Percentiles rank a stretch among this genome's conserved stretches.
Conservation (phyloP, 495 filamentous ascomycete species). For the Penicillium cataractarum region DNA sequence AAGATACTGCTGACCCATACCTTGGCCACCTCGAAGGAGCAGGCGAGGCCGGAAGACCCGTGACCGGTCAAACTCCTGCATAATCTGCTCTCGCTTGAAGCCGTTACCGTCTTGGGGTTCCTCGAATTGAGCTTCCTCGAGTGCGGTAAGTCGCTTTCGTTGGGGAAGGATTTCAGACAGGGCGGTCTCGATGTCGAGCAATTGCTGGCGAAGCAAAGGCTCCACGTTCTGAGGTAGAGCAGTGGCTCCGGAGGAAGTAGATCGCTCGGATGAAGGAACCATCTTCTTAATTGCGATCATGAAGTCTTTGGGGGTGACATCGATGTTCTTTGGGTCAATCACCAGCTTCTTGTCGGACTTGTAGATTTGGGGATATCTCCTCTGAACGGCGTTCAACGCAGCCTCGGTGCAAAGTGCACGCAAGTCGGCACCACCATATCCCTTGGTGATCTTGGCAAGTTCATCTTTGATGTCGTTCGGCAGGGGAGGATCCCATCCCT, state of each 20-base stretch:
- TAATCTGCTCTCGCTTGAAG: conserved; percentile 81
- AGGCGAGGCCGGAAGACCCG: conserved; percentile 88
- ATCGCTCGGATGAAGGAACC: conserved; percentile 89
- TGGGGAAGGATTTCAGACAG: conserved; percentile 83
- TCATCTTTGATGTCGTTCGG: conserved; percentile 76
- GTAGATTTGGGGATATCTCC: conserved; percentile 96
- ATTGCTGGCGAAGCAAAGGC: conserved; percentile 75
- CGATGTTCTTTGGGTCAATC: conserved; percentile 82
- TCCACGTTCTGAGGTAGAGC: conserved; percentile 77
- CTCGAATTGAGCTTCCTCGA: conserved; percentile 94
- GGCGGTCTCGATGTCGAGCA: conserved; percentile 63
- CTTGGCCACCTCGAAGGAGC: conserved; percentile 73
- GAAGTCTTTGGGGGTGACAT: conserved; percentile 88
- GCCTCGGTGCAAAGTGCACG: conserved; percentile 95
- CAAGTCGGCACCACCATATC: conserved; percentile 94
- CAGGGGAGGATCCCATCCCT: conserved; percentile 83
- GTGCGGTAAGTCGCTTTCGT: conserved; percentile 78
- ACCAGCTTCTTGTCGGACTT: conserved; percentile 85
- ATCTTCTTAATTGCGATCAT: conserved; percentile 96
- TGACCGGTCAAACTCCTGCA: conserved; percentile 87
- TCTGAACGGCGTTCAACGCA: conserved; percentile 96
- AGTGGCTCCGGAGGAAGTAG: conserved; percentile 77
- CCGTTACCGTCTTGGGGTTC: conserved; percentile 78
- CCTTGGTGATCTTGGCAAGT: conserved; percentile 86
- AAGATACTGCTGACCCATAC: conserved; percentile 95